Base-by-base conservation (phyloP, 805 yeast genomes). In the Debaryomyces tyrocola region DNA sequence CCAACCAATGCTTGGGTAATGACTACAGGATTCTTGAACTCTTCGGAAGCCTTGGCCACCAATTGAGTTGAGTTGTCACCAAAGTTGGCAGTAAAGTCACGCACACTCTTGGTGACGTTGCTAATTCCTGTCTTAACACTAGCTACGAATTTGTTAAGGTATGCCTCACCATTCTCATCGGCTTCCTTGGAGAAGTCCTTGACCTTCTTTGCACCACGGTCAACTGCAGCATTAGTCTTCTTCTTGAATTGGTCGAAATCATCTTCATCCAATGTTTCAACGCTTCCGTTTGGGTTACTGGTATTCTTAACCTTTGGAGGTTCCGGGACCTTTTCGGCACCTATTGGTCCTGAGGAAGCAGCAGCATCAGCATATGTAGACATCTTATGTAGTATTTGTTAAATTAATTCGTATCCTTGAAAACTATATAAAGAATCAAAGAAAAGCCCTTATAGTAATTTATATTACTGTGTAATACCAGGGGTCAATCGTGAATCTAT, bases 11-110 rank as follows among this genome's bases (percentile, higher is more conserved):
- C 63, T 62, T 83, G 86, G 28, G 79, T 62, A 15, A 78, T 65
- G 39, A 83, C 85, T 4, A 78, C 85, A 0, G 88, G 88, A 67
- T 83, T 82, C 56, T 80, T 73, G 52, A 83, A 69, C 60, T 82
- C 86, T 20, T 49, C 47, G 31, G 44, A 49, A 15, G 67, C 57
- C 34, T 50, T 53, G 14, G 53, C 43, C 6, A 56, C 55, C 10
- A 49, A 46, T 27, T 46, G 46, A 6, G 56, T 37, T 41, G 56
- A 43, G 15, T 42, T 44, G 20, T 56, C 42, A 17, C 33, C 35
- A 41, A n/a, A 51, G 41, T 28, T 46, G 45, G 20, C 53, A 51
- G 17, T 42, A 39, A 56, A 43, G 20, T 21, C 31, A n/a, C 20
- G n/a, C n/a, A 27, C 31, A 5, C 14, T 11, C 6, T 28, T 11